Conservation (phyloP, 352 stramenopile genomes). For the Phytopythium montanum region DNA sequence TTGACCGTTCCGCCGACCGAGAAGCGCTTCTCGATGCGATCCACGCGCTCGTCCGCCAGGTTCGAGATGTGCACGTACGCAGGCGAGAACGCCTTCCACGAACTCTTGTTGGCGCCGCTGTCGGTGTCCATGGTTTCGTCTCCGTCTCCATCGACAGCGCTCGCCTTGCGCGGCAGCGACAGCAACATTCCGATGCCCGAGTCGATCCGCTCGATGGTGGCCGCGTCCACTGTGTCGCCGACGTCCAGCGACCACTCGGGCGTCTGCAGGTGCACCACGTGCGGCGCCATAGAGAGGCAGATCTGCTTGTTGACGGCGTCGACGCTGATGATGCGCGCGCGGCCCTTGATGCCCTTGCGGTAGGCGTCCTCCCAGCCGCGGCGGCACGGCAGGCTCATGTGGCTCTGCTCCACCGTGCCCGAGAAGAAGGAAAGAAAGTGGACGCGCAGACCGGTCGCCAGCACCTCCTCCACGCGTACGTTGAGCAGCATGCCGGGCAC, state of each 20-base stretch:
- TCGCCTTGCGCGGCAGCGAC: constrained; percentile 41
- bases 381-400: constrained; percentile 84
- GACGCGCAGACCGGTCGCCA: constrained; percentile 81
- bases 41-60: constrained; percentile 67
- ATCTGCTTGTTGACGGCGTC: constrained; percentile 72
- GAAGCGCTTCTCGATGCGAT: constrained; percentile 89
- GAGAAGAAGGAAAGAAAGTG: constrained; percentile 89
- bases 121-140: constrained; percentile 49
- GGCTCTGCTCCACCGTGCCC: constrained; percentile 85
- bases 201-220: constrained; percentile 80
- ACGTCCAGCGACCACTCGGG: constrained; percentile 49
- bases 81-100: constrained; percentile 77
- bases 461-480: constrained; percentile 88
- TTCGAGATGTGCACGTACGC: constrained; percentile 91
- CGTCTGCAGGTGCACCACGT: constrained; percentile 72
- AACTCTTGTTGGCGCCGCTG: constrained; percentile 33
- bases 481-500: constrained; percentile 92
- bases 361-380: constrained; percentile 73
- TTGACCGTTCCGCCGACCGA: constrained; percentile 49
- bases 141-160: constrained; percentile 40
- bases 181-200: constrained; percentile 83
- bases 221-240: constrained; percentile 71
- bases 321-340: constrained; percentile 83
- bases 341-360: constrained; percentile 80
- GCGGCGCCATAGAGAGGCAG: constrained; percentile 82